Evolutionary conservation across 1,139 yeast species (phyloP).

Genomic region (Taphrina flavorubra): DNA sequence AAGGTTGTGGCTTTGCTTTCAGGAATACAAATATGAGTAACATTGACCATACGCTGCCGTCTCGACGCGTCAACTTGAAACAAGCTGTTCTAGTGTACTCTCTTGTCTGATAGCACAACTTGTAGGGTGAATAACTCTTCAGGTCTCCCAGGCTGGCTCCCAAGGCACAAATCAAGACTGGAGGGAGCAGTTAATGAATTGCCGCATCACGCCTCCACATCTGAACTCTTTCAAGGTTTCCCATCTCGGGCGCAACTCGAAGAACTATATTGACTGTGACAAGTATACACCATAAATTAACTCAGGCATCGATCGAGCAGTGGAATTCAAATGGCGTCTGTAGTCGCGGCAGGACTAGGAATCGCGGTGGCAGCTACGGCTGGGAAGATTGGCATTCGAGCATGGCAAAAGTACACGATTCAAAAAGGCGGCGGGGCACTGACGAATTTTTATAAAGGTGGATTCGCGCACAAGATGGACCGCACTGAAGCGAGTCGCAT

Average conservation of each 20-base stretch:
- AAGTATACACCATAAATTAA: too few relatives aligned
- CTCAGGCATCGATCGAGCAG: too few relatives aligned
- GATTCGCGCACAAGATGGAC: constrained; percentile 87
- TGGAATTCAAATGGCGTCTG: constrained; percentile 17
- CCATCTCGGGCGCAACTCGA: neutral
- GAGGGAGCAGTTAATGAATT: neutral
- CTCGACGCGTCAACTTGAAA: too few relatives aligned
- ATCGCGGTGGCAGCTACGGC: constrained; percentile 41
- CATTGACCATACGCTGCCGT: too few relatives aligned
- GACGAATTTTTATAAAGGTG: constrained; percentile 78
- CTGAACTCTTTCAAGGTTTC: neutral
- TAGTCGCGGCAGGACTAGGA: constrained; percentile 40
- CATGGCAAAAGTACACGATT: constrained; percentile 41
- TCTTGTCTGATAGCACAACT: too few relatives aligned
- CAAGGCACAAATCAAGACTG: too few relatives aligned
- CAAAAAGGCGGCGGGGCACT: constrained; percentile 42
- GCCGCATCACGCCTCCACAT: constrained; percentile 12
- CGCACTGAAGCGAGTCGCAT: constrained; percentile 90
- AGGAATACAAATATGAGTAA: too few relatives aligned
- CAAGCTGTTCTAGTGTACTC: too few relatives aligned
- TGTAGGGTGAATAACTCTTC: too few relatives aligned
- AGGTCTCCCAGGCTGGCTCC: too few relatives aligned
- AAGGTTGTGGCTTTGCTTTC: too few relatives aligned
- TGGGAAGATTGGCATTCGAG: constrained; percentile 39
- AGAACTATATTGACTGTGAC: neutral